Evolutionary conservation across 148 eudicot species (phyloP).

Genomic region (Arbutus unedo): DNA sequence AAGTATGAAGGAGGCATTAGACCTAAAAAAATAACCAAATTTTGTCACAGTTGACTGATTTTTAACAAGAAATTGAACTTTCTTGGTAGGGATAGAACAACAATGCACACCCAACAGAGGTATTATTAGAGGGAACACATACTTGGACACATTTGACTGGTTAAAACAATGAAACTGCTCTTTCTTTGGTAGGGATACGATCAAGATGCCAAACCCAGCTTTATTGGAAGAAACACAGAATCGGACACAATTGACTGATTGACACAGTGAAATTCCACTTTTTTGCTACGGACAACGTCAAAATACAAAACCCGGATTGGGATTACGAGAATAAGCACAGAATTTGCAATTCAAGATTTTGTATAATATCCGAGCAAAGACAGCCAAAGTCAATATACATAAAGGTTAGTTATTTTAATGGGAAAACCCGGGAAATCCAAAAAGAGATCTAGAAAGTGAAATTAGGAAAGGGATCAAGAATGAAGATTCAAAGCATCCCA

Average conservation of each 20-base stretch:
- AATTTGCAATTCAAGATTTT: not conserved
- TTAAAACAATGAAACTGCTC: not conserved
- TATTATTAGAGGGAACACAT: not conserved
- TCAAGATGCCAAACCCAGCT: not conserved
- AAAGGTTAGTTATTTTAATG: not conserved
- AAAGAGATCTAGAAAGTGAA: not conserved
- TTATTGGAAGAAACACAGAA: not conserved
- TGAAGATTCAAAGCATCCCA: not conserved
- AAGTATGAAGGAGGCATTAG: constrained; percentile 40
- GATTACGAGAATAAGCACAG: not conserved
- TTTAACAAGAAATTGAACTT: not conserved
- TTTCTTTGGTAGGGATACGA: not conserved
- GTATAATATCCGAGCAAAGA: constrained; percentile 4
- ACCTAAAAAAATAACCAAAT: not conserved
- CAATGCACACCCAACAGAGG: not conserved
- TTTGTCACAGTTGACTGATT: constrained; percentile 16
- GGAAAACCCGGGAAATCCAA: not conserved
- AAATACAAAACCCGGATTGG: not conserved
- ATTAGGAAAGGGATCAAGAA: not conserved
- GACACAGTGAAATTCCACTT: not conserved
- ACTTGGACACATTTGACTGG: not conserved
- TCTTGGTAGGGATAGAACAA: not conserved
- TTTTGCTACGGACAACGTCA: too few species aligned
- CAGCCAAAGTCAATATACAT: not conserved
- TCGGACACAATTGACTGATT: not conserved